phyloP scores from a whole-genome alignment of 129 eudicot genomes.

The Pittosporum tobira region DNA sequence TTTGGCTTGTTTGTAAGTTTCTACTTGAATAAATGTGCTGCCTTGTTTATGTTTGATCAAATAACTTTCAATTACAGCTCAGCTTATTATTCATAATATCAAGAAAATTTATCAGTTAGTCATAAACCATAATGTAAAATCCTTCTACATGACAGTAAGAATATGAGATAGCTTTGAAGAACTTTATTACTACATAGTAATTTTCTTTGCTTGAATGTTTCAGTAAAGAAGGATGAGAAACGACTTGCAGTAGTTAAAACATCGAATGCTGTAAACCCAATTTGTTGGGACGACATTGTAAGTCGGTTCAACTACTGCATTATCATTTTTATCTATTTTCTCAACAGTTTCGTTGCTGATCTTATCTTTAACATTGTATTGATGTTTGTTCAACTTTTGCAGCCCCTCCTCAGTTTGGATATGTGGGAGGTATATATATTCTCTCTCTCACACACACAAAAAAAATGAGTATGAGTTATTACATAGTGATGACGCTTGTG shows the following conservation, averaged over 20 bases:
- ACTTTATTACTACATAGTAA: not conserved
- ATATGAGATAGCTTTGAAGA: not conserved
- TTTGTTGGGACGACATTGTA: slow-evolving; percentile 82
- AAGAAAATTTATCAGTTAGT: no score
- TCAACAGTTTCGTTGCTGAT: not conserved
- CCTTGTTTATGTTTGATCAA: not conserved
- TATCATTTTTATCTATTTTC: not conserved
- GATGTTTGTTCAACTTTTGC: slow-evolving; percentile 28
- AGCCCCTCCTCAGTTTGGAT: slow-evolving; percentile 85
- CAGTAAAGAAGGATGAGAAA: slow-evolving; percentile 71
- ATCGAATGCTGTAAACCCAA: slow-evolving; percentile 75
- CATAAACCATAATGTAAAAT: no score
- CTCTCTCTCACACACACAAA: slow-evolving; percentile 22
- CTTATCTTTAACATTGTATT: slow-evolving; percentile 3
- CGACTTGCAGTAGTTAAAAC: slow-evolving; percentile 68
- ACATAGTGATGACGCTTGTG: not conserved
- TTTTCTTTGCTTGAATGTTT: slow-evolving; percentile 14
- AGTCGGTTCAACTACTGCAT: slow-evolving; percentile 20
- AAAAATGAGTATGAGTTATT: no score
- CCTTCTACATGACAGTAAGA: no score
- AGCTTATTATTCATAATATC: not conserved
- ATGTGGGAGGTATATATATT: slow-evolving; percentile 81
- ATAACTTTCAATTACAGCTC: not conserved
- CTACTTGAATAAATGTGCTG: slow-evolving; percentile 5
- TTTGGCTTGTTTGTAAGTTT: slow-evolving; percentile 93